A percentile compares a stretch with the other conserved stretches of the same genome.
phyloP scores from a whole-genome alignment of 2,329 filamentous ascomycete genomes.

The Madurella fahalii region DNA sequence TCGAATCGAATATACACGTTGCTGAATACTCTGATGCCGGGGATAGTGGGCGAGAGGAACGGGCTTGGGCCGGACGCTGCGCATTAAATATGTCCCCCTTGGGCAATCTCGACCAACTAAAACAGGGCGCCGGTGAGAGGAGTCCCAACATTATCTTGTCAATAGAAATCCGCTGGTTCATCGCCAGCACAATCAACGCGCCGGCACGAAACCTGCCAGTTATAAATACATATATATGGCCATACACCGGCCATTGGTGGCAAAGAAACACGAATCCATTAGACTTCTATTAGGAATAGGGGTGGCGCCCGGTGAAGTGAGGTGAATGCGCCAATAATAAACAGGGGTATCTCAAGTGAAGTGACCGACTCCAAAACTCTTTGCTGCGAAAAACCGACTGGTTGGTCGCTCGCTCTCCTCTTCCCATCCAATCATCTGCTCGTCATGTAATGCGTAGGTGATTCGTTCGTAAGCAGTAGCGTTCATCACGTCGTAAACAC shows the following conservation, averaged over 20 bases:
- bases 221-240: no score
- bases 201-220: no score
- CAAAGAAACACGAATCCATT: no score
- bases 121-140: no score
- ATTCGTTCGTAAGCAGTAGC: slow-evolving; percentile 2
- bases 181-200: no score
- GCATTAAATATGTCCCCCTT: slow-evolving; percentile 28
- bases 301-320: neutral
- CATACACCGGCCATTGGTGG: no score
- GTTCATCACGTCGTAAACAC: slow-evolving; percentile 7
- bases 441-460: neutral
- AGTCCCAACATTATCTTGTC: no score
- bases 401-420: neutral
- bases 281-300: no score
- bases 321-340: neutral
- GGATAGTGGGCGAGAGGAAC: slow-evolving; percentile 55
- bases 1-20: neutral
- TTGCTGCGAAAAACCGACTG: neutral
- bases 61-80: slow-evolving; percentile 45
- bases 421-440: neutral
- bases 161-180: no score
- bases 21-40: slow-evolving; percentile 25
- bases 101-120: no score
- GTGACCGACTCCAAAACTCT: slow-evolving; percentile 13
- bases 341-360: slow-evolving; percentile 40